Conservation (phyloP, 176 grass and related monocot genomes). For the Poa annua region DNA sequence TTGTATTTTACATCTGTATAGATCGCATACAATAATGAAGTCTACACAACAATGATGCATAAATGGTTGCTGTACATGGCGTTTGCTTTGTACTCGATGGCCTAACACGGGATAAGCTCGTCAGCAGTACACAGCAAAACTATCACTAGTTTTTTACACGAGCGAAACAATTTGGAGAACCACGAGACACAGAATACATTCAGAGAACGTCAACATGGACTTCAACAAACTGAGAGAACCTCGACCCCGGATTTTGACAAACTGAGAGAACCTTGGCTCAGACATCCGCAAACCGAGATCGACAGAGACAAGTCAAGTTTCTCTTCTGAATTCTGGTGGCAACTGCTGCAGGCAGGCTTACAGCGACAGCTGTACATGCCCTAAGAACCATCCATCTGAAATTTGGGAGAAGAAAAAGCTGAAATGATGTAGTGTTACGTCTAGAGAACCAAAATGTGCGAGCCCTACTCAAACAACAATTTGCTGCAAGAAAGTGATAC, state of each 20-base stretch:
- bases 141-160: slow-evolving; percentile 23
- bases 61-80: neutral
- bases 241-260: neutral
- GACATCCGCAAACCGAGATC: neutral
- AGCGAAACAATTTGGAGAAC: slow-evolving; percentile 4
- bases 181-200: neutral
- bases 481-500: slow-evolving; percentile 19
- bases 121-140: slow-evolving; percentile 18
- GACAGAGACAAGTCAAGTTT: slow-evolving; percentile 7
- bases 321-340: slow-evolving; percentile 23
- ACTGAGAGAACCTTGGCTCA: neutral
- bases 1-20: too few relatives aligned
- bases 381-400: slow-evolving; percentile 33
- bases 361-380: neutral
- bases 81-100: neutral
- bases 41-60: slow-evolving; percentile 1
- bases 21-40: neutral
- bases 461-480: slow-evolving; percentile 28
- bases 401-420: slow-evolving; percentile 26
- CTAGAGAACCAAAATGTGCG: slow-evolving; percentile 29
- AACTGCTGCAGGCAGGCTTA: neutral
- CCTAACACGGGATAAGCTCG: neutral
- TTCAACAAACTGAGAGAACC: neutral
- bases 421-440: neutral
- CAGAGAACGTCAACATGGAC: neutral